These are phyloP conservation scores for Amphirosellinia nigrospora DNA, from an alignment of 495 filamentous ascomycete genomes.

Conservation along the genomic window DNA sequence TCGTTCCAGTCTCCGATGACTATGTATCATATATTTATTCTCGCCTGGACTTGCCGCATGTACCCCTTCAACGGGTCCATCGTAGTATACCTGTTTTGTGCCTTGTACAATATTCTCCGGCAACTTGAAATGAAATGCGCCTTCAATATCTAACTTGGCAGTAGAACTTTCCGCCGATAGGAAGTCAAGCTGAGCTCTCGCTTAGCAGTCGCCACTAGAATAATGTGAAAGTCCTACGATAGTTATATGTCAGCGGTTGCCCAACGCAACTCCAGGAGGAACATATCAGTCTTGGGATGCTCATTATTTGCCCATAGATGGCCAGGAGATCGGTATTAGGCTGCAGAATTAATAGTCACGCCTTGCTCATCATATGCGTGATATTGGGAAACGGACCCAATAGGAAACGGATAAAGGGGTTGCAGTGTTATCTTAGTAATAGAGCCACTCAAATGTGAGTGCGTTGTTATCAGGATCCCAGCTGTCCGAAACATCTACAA, in stretches of 20 bases:
- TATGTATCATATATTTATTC: too few species aligned
- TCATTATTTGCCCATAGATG: not conserved
- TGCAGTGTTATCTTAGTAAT: not conserved
- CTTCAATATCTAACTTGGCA: not conserved
- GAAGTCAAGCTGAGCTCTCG: not conserved
- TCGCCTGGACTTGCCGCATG: too few species aligned
- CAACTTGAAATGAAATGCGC: too few species aligned
- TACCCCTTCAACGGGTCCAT: too few species aligned
- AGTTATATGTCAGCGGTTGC: not conserved
- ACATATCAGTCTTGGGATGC: not conserved
- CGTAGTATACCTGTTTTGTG: too few species aligned
- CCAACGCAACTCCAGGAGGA: not conserved
- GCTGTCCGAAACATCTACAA: not conserved
- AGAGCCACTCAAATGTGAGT: not conserved
- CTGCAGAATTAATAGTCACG: not conserved
- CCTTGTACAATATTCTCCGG: too few species aligned
- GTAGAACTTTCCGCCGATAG: not conserved
- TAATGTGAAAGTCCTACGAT: conserved; percentile 1
- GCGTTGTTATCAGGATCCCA: not conserved
- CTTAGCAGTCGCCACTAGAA: not conserved
- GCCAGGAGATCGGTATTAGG: not conserved
- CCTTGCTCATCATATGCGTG: not conserved
- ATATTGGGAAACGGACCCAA: not conserved
- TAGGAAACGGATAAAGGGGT: not conserved
- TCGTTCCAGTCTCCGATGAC: too few species aligned